phyloP scores from a whole-genome alignment of 768 basidiomycete genomes.

The Mycena albidolilacea region DNA sequence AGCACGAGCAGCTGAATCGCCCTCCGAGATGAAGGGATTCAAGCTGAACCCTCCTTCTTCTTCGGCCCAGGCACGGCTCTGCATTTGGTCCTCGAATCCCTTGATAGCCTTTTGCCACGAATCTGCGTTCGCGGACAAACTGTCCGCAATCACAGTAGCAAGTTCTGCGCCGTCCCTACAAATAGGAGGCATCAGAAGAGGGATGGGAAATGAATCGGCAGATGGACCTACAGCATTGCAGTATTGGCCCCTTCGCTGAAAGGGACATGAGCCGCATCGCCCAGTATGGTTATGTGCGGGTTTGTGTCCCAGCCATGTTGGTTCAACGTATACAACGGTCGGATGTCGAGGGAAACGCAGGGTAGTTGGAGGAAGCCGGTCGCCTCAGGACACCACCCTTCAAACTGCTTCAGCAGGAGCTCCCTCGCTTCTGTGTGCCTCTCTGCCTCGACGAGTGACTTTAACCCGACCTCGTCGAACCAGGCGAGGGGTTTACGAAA shows the following conservation, averaged over 20 bases:
- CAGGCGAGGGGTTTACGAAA: conserved; percentile 15
- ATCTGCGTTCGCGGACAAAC: not conserved
- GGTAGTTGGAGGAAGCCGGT: not conserved
- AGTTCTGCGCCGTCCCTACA: conserved; percentile 11
- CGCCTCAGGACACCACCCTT: conserved; percentile 1
- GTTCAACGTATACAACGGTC: conserved; percentile 9
- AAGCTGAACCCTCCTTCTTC: too few species aligned
- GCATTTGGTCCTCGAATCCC: conserved; percentile 16
- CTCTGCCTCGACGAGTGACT: conserved; percentile 5
- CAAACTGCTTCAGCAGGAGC: not conserved
- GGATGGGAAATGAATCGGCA: not conserved
- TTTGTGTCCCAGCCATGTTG: not conserved
- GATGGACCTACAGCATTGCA: not conserved
- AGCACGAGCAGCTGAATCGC: too few species aligned
- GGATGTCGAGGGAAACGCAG: not conserved
- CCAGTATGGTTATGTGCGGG: not conserved
- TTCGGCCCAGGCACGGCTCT: conserved; percentile 5
- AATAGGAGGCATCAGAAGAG: not conserved
- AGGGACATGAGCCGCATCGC: conserved; percentile 7
- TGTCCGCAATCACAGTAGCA: not conserved
- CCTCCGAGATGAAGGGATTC: too few species aligned
- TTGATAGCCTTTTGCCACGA: not conserved
- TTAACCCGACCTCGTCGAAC: conserved; percentile 15
- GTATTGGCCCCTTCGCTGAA: conserved; percentile 2
- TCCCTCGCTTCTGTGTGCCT: not conserved